Conservation (phyloP, 2,329 filamentous ascomycete genomes). For the Xylaria polymorpha region DNA sequence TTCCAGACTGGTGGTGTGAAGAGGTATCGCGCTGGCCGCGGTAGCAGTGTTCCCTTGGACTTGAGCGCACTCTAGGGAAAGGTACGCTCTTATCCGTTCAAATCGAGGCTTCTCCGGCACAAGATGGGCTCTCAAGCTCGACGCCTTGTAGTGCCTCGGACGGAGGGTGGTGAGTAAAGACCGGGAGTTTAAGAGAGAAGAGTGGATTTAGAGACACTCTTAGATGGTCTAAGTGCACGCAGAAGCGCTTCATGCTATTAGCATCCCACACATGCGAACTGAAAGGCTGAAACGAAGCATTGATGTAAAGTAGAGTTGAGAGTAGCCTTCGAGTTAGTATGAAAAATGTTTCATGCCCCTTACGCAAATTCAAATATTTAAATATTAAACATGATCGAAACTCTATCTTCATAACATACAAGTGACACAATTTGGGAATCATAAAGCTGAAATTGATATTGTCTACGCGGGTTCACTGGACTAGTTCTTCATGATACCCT, state of each 20-base stretch:
- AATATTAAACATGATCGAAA: conserved; percentile 11
- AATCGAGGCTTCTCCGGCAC: conserved; percentile 24
- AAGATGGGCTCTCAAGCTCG: conserved; percentile 11
- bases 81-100: conserved; percentile 21
- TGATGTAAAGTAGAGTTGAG: conserved; percentile 33
- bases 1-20: conserved; percentile 76
- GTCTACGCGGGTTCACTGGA: background rate
- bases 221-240: background rate
- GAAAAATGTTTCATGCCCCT: background rate
- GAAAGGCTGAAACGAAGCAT: conserved; percentile 16
- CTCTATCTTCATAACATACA: background rate
- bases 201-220: background rate
- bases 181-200: conserved; percentile 1
- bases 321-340: conserved; percentile 23
- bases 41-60: conserved; percentile 93
- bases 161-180: background rate
- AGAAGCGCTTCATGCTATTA: background rate
- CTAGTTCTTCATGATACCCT: background rate
- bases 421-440: background rate
- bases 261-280: background rate
- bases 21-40: conserved; percentile 88
- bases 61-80: conserved; percentile 66
- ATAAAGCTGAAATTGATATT: background rate
- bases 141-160: background rate
- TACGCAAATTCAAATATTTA: conserved; percentile 15